Base-by-base conservation (phyloP, 2,329 filamentous ascomycete genomes). In the Colletotrichum sp. region DNA sequence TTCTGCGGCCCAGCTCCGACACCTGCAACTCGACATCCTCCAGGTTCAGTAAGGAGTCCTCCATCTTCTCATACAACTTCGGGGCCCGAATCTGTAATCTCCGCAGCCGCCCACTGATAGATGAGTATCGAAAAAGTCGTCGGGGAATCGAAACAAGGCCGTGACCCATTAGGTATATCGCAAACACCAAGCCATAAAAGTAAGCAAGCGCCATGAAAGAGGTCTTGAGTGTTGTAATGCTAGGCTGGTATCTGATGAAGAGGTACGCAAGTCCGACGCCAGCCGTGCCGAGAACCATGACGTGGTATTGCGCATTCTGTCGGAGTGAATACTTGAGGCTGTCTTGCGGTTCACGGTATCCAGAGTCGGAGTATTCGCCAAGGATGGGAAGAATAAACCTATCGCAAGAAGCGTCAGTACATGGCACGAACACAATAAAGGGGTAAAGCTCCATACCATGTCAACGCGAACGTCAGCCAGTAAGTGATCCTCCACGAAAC, bases 151-250 rank as follows among this genome's bases (percentile, higher is more conserved):
- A 94, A 36, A 99, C 97, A 31, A 99, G 88, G 9, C 97, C 97
- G 83, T 99, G 97, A 8, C 97, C 97, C 96, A 99, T 98, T 54
- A 99, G 88, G 80, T 98, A 98, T 75, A 99, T 98, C 59, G 96
- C 97, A 66, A 98, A 88, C 6, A 96, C 88, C 78, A 99, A 86
- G 78, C 96, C 95, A 94, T 96, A 98, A 74, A 95, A 95, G 83
- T 99, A 99, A 47, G 96, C 94, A 73, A 98, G 87, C 16, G 97
- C 96, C 94, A 99, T 98, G 76, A 98, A 89, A 54, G 97, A 87
- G 43, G 91, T 93, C 85, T 98, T 98, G 78, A 98, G 88, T 0
- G 93, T 93, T 4, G 87, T 88, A 73, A 93, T 89, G 31, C 92
- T 90, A 78, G 95, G 92, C 2, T 94, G 94, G 80, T 95, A 95